phyloP scores from a whole-genome alignment of 768 basidiomycete genomes.

The Cytidiella melzeri region DNA sequence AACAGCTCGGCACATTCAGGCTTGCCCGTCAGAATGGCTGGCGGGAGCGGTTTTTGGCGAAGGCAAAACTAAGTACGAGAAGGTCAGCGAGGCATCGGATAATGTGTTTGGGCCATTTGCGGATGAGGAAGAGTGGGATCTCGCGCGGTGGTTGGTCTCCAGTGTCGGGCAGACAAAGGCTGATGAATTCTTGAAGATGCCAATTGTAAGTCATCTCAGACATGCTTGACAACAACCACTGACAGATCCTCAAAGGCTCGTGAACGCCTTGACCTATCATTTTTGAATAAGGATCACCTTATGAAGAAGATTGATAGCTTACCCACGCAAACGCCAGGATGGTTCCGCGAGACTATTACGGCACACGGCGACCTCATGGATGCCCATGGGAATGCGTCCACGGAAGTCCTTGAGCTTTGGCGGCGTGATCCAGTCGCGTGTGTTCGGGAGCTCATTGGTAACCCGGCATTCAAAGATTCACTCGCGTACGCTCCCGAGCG shows the following conservation, averaged over 20 bases:
- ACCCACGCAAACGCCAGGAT: too few species aligned
- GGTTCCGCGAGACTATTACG: conserved; percentile 23
- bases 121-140: conserved; percentile 16
- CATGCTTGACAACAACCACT: too few species aligned
- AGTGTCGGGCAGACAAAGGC: conserved; percentile 16
- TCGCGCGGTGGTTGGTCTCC: conserved; percentile 15
- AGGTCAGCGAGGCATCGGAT: not conserved
- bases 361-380: conserved; percentile 2
- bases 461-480: conserved; percentile 4
- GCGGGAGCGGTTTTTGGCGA: too few species aligned
- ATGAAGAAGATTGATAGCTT: conserved; percentile 23
- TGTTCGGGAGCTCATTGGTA: conserved; percentile 14
- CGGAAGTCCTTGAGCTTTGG: conserved; percentile 24
- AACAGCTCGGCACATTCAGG: too few species aligned
- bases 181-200: conserved; percentile 19
- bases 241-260: not conserved
- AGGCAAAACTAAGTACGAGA: too few species aligned
- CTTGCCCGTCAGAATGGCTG: too few species aligned
- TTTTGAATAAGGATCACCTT: conserved; percentile 17
- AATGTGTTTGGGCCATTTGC: conserved; percentile 14
- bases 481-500: conserved; percentile 9
- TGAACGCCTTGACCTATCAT: conserved; percentile 4
- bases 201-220: conserved; percentile 11
- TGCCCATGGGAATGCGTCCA: conserved; percentile 13
- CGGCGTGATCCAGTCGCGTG: conserved; percentile 28